Evolutionary conservation across 176 grass and related monocot species (phyloP).

Genomic region (Musa schizocarpa): DNA sequence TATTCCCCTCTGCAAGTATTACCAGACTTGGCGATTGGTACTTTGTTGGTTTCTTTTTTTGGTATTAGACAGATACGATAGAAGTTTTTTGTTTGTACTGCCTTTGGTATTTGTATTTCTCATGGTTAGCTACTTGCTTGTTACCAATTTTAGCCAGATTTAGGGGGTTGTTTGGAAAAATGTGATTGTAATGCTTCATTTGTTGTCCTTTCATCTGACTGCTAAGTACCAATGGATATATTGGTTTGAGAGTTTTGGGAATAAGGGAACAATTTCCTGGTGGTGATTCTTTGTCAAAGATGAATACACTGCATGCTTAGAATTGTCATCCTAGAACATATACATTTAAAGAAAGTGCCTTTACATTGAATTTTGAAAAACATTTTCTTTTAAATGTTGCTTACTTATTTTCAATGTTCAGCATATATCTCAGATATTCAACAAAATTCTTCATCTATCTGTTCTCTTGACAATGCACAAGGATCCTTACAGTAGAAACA

Average conservation of each 20-base stretch:
- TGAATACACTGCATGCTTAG: too few relatives aligned
- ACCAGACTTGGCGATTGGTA: constrained; percentile 95
- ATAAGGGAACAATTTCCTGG: neutral
- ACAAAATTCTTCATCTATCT: too few relatives aligned
- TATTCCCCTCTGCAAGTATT: constrained; percentile 85
- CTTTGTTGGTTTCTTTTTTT: constrained; percentile 19
- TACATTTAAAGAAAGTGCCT: too few relatives aligned
- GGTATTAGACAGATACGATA: neutral
- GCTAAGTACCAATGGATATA: neutral
- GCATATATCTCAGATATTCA: too few relatives aligned
- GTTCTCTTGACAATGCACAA: too few relatives aligned
- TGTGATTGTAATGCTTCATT: neutral
- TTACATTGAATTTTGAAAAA: too few relatives aligned
- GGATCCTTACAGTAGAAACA: too few relatives aligned
- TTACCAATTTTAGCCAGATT: neutral
- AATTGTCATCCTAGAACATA: too few relatives aligned
- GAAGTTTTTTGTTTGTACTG: neutral
- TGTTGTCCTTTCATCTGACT: neutral
- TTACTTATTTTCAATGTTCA: too few relatives aligned
- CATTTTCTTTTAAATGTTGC: too few relatives aligned
- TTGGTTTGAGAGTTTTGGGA: neutral
- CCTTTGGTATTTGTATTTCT: neutral
- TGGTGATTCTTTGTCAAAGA: too few relatives aligned
- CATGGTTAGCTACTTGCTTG: neutral
- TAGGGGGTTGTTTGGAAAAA: neutral